Evolutionary conservation across 23 red algal genomes (phyloP), one percentile per base, ranked within the genome.

Genomic region (Cyanidium caldarium): DNA sequence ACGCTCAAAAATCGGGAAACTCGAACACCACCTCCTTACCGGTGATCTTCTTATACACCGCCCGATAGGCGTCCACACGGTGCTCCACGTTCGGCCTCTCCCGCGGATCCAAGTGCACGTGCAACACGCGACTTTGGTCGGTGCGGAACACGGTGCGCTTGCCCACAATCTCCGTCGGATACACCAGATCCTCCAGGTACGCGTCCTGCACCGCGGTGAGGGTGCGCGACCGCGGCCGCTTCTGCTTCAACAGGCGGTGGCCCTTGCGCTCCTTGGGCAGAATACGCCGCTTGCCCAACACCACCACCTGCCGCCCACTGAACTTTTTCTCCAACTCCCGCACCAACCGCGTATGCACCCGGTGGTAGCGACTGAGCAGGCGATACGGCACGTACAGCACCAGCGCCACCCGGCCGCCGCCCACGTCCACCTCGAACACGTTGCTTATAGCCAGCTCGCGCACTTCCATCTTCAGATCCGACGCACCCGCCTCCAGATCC

Each of bases 281-380:
- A 29, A 98, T 98, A 28, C 78, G 66, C 28, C 92, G 77, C 73
- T 85, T 76, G 3, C 83, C 92, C 25, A 98, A 66, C 35, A 98
- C 73, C 39, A 98, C 79, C 0, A 98, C 77, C 13, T 78, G 75
- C 75, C 81, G 84, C 17, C 92, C 92, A 71, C 83, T 84, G 82
- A 98, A 88, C 74, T 98, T 98, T 42, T 98, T 98, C 82, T 98
- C 92, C 65, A 98, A 69, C 46, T 98, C 92, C 42, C 92, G 92
- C 28, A 88, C 92, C 67, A 98, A 70, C 16, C 86, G 65, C 35
- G 78, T 86, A 39, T 98, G 92, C 65, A 98, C 82, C 79, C 87
- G 87, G 78, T 89, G 92, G 76, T 81, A 88, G 68, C 79, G 77
- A 36, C 39, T 38, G 35, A 86, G 76, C 35, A 80, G 65, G 61